Conservation (phyloP, 345 rosid species). For the Kernera saxatilis region DNA sequence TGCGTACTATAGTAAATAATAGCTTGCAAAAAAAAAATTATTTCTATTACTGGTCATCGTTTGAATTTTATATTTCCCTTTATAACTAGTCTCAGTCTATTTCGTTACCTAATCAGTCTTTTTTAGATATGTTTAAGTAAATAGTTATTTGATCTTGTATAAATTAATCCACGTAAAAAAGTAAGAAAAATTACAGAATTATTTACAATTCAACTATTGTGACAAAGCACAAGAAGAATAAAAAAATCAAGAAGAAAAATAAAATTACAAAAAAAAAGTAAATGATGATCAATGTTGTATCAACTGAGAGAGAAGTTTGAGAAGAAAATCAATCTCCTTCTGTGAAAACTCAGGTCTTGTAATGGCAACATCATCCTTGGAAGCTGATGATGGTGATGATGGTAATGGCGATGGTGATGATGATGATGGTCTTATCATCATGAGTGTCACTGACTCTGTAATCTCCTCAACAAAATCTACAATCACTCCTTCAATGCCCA, state of each 20-base stretch:
- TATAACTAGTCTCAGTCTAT: neutral
- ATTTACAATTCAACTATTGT: conserved; percentile 16
- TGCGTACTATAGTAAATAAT: too few relatives aligned
- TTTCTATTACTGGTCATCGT: neutral
- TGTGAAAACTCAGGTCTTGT: conserved; percentile 63
- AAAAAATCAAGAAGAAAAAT: neutral
- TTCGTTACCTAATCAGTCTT: neutral
- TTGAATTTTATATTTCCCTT: neutral
- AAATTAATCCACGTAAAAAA: neutral
- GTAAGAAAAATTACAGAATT: neutral
- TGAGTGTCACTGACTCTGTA: conserved; percentile 46
- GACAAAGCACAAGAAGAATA: neutral
- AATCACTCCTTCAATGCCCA: conserved; percentile 91
- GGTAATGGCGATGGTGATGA: neutral
- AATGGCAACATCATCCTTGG: conserved; percentile 19
- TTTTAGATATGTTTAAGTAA: neutral
- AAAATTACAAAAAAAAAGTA: neutral
- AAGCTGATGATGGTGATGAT: conserved; percentile 20
- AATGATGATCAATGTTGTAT: conserved; percentile 43
- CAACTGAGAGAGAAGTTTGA: conserved; percentile 82
- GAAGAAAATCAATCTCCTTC: conserved; percentile 71
- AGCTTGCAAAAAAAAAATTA: too few relatives aligned
- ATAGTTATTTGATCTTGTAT: neutral
- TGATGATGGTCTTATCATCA: conserved; percentile 37
- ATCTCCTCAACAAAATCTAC: conserved; percentile 83